Evolutionary conservation across 805 yeast genomes (phyloP).

Genomic region (Huiozyma sinensis): DNA sequence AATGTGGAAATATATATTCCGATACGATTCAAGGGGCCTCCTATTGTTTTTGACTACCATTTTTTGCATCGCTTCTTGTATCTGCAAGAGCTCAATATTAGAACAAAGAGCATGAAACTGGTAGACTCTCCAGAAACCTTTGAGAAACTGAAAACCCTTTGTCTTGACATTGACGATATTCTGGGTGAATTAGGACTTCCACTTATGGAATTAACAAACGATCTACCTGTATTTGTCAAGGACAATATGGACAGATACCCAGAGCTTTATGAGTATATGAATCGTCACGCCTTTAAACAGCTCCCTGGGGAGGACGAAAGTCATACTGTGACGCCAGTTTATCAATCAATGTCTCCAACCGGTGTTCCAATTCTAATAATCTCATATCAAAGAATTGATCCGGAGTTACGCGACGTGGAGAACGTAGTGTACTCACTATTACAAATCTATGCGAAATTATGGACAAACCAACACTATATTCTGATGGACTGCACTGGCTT

Average conservation of each 20-base stretch:
- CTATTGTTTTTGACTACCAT: constrained; percentile 20
- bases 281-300: constrained; percentile 46
- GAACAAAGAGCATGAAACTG: constrained; percentile 14
- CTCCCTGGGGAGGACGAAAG: constrained; percentile 32
- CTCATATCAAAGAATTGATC: constrained; percentile 31
- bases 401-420: constrained; percentile 33
- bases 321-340: constrained; percentile 32
- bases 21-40: constrained; percentile 13
- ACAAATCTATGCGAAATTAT: constrained; percentile 55
- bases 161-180: constrained; percentile 34
- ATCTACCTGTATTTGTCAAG: constrained; percentile 42
- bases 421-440: constrained; percentile 45
- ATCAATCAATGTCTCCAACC: constrained; percentile 54
- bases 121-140: constrained; percentile 12
- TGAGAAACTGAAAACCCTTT: constrained; percentile 12
- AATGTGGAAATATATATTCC: constrained; percentile 11
- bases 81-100: constrained; percentile 33
- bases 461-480: constrained; percentile 53
- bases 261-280: constrained; percentile 61
- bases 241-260: constrained; percentile 38
- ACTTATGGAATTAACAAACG: constrained; percentile 39
- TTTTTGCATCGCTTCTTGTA: constrained; percentile 40
- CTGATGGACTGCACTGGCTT: constrained; percentile 61
- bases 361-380: constrained; percentile 59
- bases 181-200: constrained; percentile 49